These are phyloP conservation scores for Puya raimondii DNA, from an alignment of 176 grass and related monocot genomes.

Conservation along the genomic window DNA sequence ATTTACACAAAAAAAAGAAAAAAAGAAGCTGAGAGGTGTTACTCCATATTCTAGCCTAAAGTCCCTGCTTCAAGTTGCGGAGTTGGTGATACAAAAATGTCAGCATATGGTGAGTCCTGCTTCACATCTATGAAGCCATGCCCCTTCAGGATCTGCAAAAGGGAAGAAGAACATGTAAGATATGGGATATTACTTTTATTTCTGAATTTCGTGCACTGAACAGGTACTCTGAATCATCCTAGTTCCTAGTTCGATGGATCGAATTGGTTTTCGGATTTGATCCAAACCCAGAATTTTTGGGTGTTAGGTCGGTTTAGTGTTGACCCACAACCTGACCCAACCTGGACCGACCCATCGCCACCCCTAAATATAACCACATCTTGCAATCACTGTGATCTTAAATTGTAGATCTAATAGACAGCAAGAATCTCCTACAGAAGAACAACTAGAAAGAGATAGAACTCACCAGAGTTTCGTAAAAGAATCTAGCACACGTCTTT, in stretches of 20 bases:
- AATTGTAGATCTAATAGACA: neutral
- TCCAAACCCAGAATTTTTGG: no score
- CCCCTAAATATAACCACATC: neutral
- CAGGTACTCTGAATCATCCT: neutral
- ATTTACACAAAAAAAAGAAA: no score
- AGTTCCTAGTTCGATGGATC: no score
- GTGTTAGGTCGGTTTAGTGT: no score
- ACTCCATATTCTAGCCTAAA: no score
- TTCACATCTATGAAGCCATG: slow-evolving; percentile 46
- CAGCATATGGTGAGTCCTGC: slow-evolving; percentile 46
- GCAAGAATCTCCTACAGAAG: neutral
- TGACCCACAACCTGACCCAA: no score
- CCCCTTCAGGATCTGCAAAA: slow-evolving; percentile 57
- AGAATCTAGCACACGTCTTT: slow-evolving; percentile 65
- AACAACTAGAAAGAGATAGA: neutral
- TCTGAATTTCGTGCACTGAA: neutral
- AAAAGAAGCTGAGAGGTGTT: no score
- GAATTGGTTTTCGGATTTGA: no score
- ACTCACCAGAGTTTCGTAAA: slow-evolving; percentile 84
- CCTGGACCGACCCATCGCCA: no score
- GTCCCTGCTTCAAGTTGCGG: slow-evolving; percentile 30
- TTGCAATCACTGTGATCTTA: neutral
- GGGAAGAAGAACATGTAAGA: neutral
- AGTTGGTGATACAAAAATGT: slow-evolving; percentile 41
- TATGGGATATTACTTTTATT: neutral